Evolutionary conservation across 2,329 filamentous ascomycete genomes (phyloP).

Genomic region (Verticillium nonalfalfae): DNA sequence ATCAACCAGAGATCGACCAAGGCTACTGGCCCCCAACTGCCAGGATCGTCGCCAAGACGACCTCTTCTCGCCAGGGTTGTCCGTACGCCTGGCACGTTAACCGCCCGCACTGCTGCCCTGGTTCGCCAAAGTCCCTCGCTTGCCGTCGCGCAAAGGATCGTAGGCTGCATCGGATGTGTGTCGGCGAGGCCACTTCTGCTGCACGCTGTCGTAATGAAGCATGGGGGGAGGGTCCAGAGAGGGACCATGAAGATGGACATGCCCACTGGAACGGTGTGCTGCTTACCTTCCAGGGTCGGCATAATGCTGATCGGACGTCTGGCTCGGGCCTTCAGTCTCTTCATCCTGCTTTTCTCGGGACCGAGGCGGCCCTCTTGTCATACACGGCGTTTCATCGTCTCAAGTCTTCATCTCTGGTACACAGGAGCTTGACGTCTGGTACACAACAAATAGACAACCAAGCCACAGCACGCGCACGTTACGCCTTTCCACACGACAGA

Average conservation of each 20-base stretch:
- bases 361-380: neutral
- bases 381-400: neutral
- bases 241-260: too few relatives aligned
- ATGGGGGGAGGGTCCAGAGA: too few relatives aligned
- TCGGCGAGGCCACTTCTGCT: neutral
- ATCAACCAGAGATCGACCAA: neutral
- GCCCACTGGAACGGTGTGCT: neutral
- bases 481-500: neutral
- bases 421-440: neutral
- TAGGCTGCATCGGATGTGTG: neutral
- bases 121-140: neutral
- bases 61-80: neutral
- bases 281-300: neutral
- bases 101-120: neutral
- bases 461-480: too few relatives aligned
- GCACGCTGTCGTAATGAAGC: neutral
- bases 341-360: neutral
- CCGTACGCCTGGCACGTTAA: neutral
- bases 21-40: neutral
- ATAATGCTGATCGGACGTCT: neutral
- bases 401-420: neutral
- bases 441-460: neutral
- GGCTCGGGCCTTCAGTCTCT: neutral
- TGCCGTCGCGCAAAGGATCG: neutral
- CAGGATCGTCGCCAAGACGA: neutral